Conservation (phyloP, 257 asterid species). For the Solanum ossicruentum region DNA sequence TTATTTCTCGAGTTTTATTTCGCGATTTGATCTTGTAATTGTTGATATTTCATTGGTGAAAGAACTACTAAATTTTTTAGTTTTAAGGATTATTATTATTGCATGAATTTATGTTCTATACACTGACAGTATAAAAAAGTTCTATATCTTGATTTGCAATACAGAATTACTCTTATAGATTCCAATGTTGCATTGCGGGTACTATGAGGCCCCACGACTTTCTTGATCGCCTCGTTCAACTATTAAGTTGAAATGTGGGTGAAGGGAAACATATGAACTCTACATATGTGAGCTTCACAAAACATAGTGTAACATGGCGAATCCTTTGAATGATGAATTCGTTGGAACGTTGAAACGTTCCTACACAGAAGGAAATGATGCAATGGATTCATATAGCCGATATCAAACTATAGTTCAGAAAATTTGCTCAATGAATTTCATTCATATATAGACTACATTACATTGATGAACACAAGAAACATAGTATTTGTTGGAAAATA, state of each 20-base stretch:
- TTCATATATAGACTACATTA: neutral
- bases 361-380: neutral
- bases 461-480: neutral
- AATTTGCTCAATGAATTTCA: neutral
- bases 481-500: neutral
- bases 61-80: neutral
- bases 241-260: neutral
- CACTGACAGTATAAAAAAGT: neutral
- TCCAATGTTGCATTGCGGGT: neutral
- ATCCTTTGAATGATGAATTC: neutral
- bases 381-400: neutral
- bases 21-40: neutral
- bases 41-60: neutral
- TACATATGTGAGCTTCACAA: neutral
- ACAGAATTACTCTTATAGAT: neutral
- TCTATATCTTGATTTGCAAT: neutral
- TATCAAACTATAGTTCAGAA: neutral
- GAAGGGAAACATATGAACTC: neutral
- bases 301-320: neutral
- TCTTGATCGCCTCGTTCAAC: neutral
- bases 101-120: neutral
- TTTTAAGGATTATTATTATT: neutral
- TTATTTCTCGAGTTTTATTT: neutral
- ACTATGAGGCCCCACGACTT: neutral
- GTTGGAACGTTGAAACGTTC: neutral